Base-by-base conservation (phyloP, 495 filamentous ascomycete species). In the Tuber microsphaerosporum region DNA sequence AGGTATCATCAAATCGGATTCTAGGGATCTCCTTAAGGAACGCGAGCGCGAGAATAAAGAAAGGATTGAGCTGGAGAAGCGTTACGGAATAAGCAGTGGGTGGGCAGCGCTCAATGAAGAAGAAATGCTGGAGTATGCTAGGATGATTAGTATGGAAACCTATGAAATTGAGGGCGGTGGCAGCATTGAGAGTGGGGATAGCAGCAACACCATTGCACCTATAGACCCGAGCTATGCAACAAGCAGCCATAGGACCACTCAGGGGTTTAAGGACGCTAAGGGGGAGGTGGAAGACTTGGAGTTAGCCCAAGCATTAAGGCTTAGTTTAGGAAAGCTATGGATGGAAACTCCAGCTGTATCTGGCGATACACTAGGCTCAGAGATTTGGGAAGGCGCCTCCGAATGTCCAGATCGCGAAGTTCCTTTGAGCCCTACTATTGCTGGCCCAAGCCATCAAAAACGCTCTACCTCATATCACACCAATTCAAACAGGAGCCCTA, bases 111-210 rank as follows among this genome's bases (percentile, higher is more conserved):
- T 94, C 26, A 93, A 86, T 72, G 94, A 97, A 81, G 94, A 97
- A 76, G 93, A 99, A 80, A 89, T 94, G 61, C 77, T 99, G 44
- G 91, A 90, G 19, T 99, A 98, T 83, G 95, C 94, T 2, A 89
- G 91, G 73, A 88, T 98, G 86, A 84, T 99, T 31, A 97, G 93
- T 70, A 88, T 94, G 79, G 96, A 99, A 83, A 84, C 89, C 0
- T 90, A 90, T 71, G 84, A 86, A 73, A 31, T 86, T 84, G 65
- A 88, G 84, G 76, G 85, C 86, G 73, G 75, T 41, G 22, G 77
- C 2, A 77, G 72, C 26, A 42, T 74, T 39, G 80, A 45, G 65
- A 76, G 70, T 31, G 43, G 41, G 39, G 71, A 75, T n/a, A 83
- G 70, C n/a, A 83, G 70, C 76, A 80, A 37, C 72, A 80, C 34